These are phyloP conservation scores for Kazachstania sp. DNA, from an alignment of 1,139 yeast species.

Conservation along the genomic window DNA sequence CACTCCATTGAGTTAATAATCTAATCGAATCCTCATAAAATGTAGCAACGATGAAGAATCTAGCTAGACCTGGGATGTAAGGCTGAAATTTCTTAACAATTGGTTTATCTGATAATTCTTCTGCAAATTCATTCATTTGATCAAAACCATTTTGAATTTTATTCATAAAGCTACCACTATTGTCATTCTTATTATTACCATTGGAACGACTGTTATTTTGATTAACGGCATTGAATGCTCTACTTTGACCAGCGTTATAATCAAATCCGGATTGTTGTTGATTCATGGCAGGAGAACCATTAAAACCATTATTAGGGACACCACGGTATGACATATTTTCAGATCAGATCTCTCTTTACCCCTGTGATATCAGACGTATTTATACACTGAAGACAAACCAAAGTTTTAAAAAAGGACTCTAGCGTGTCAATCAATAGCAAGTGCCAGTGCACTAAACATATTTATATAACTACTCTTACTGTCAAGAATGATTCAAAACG, in stretches of 20 bases:
- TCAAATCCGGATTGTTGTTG: not conserved
- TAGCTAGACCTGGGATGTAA: conserved; percentile 76
- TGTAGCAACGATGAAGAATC: conserved; percentile 88
- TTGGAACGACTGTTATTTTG: not conserved
- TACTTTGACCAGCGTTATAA: not conserved
- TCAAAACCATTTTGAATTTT: not conserved
- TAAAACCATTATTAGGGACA: not conserved
- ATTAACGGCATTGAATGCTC: not conserved
- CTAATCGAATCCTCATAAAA: conserved; percentile 86
- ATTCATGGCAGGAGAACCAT: not conserved
- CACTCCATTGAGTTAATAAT: conserved; percentile 81
- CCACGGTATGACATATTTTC: conserved; percentile 1
- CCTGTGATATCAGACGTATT: no score
- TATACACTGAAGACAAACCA: no score
- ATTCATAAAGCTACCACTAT: not conserved
- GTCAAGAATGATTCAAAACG: no score
- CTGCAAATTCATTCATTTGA: conserved; percentile 19
- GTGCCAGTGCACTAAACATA: no score
- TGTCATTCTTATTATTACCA: not conserved
- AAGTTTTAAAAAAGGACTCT: no score
- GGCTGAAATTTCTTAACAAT: conserved; percentile 43
- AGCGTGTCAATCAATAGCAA: no score
- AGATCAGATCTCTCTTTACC: no score
- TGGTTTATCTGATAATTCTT: conserved; percentile 35
- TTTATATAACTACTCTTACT: no score